These are phyloP conservation scores for Verticillium klebahnii DNA, from an alignment of 2,329 filamentous ascomycete genomes.

Conservation along the genomic window DNA sequence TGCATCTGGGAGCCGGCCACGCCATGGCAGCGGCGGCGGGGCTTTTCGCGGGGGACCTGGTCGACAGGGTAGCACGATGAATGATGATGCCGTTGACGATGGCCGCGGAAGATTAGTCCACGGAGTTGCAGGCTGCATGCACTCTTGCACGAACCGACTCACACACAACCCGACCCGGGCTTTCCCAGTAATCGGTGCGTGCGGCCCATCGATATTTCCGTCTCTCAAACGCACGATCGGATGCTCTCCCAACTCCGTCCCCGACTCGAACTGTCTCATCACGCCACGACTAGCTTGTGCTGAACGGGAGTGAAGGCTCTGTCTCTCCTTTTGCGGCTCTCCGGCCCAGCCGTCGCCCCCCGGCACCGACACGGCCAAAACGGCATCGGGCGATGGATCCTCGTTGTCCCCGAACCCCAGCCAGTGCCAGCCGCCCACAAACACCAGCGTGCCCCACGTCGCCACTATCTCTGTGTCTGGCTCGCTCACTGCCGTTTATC, in stretches of 20 bases:
- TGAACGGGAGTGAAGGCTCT: background rate
- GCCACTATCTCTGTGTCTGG: background rate
- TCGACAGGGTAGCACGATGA: background rate
- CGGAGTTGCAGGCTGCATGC: background rate
- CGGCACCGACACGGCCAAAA: background rate
- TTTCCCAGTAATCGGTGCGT: background rate
- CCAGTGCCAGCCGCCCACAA: background rate
- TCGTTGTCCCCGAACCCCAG: background rate
- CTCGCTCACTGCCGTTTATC: background rate
- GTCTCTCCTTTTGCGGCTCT: background rate
- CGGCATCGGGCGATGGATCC: background rate
- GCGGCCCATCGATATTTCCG: background rate
- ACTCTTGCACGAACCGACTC: too few relatives aligned
- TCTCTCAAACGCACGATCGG: background rate
- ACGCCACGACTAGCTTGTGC: background rate
- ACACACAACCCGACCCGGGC: too few relatives aligned
- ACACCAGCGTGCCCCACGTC: background rate
- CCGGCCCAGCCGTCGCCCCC: background rate
- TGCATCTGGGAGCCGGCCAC: background rate
- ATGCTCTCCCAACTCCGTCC: background rate
- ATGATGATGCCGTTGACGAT: background rate
- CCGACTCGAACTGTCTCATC: background rate
- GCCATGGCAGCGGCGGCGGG: too few relatives aligned
- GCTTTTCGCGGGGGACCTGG: background rate
- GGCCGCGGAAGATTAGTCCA: background rate